A percentile compares a stretch with the other conserved stretches of the same genome.
Evolutionary conservation across 1,284 basidiomycete species (phyloP).

Genomic region (Fomitiporia mediterranea): DNA sequence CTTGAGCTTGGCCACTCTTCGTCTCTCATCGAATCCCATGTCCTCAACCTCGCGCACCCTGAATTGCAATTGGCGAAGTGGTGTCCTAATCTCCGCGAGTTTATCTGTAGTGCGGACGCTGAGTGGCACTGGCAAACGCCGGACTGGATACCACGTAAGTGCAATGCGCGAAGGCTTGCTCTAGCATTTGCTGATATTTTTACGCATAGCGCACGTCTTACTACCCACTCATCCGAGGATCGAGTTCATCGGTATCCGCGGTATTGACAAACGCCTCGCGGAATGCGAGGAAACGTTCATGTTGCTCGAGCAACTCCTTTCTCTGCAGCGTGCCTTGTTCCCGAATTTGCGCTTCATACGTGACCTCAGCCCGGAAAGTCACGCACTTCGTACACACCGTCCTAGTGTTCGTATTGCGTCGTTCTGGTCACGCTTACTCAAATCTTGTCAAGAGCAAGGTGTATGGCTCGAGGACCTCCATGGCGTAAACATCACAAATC

Average conservation of each 20-base stretch:
- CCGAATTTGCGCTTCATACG: constrained; percentile 56
- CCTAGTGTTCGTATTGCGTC: constrained; percentile 33
- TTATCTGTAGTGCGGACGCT: constrained; percentile 68
- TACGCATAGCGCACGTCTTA: constrained; percentile 42
- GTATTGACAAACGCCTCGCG: constrained; percentile 57
- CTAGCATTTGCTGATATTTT: background rate
- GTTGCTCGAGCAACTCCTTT: constrained; percentile 58
- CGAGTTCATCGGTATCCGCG: constrained; percentile 64
- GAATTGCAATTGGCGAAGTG: constrained; percentile 49
- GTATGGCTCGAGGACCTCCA: constrained; percentile 55
- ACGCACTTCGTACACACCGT: constrained; percentile 29
- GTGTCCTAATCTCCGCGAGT: constrained; percentile 61
- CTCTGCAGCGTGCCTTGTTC: constrained; percentile 57
- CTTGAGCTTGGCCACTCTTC: constrained; percentile 69
- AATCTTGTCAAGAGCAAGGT: constrained; percentile 40
- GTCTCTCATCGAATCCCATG: constrained; percentile 55
- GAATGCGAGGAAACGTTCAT: constrained; percentile 55
- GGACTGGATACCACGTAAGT: constrained; percentile 77
- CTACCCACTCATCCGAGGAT: constrained; percentile 57
- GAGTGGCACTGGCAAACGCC: constrained; percentile 76
- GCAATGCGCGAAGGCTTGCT: too few species aligned
- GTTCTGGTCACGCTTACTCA: constrained; percentile 50
- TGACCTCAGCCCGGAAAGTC: constrained; percentile 44
- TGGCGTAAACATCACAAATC: constrained; percentile 31
- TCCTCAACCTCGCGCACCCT: constrained; percentile 32